Evolutionary conservation across 768 basidiomycete species (phyloP), one percentile per base, ranked within the genome.

Genomic region (Nidularia pulvinata): DNA sequence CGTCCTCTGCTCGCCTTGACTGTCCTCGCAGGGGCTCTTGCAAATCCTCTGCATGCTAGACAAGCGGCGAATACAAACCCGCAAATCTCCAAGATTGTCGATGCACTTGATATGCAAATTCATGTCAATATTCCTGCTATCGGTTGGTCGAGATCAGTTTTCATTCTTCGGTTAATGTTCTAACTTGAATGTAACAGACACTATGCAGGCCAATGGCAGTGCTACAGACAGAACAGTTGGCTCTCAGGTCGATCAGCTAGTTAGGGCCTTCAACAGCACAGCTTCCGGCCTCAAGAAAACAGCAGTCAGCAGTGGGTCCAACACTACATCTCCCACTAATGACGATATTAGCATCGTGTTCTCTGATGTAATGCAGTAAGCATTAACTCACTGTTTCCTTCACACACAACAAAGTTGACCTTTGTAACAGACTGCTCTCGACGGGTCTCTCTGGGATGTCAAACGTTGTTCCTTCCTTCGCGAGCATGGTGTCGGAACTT

Each of bases 61-160:
- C 70, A 71, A 59, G 42, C 63, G 34, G 62, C 66, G 22, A 73
- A 72, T 55, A 73, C 69, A 46, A 72, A 71, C 45, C 42, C 58
- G 14, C 62, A 60, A 5, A 70, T 72, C 52, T 51, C 55, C 25
- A 48, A 56, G 25, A 61, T 65, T 33, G 53, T 73, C 54, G 64
- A 64, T 47, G 35, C n/a, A 3, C 62, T 74, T 35, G 62, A 65
- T 14, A 33, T 52, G 14, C 44, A 33, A 25, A 52, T 65, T 30
- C 69, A 62, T 50, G 33, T 57, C 22, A 55, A 50, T 33, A 58
- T 66, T 13, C 62, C 63, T 42, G 61, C 49, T 39, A 62, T 72
- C 52, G 53, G 71, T 72, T 48, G 36, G 67, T 62, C 16, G 7
- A 5, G 33, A 4, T 43, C 22, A n/a, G 4, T 9, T 5, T 5